Percentiles rank a stretch among this genome's conserved stretches.
Evolutionary conservation across 169 alveolate species (phyloP).

Genomic region (Plasmodium ovale): DNA sequence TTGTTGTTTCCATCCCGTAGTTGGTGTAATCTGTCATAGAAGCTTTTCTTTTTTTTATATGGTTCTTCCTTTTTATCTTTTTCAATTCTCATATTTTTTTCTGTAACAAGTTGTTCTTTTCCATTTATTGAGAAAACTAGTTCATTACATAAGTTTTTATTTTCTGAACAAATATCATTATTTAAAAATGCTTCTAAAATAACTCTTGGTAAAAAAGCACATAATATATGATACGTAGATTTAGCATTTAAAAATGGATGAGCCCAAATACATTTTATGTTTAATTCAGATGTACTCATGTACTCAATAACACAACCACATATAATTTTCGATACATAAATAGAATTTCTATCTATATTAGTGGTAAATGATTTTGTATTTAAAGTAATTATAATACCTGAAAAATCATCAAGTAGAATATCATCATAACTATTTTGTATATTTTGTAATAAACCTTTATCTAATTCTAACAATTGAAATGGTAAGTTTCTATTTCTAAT

Average conservation of each 20-base stretch:
- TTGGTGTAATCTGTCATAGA: constrained; percentile 38
- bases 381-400: constrained; percentile 85
- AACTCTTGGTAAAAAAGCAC: constrained; percentile 84
- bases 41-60: constrained; percentile 29
- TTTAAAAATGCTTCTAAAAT: constrained; percentile 83
- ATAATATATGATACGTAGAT: constrained; percentile 82
- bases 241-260: constrained; percentile 85
- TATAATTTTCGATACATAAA: constrained; percentile 78
- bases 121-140: not conserved
- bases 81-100: not conserved
- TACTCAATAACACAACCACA: constrained; percentile 87
- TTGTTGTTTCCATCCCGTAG: not conserved
- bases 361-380: constrained; percentile 78
- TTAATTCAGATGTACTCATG: constrained; percentile 81
- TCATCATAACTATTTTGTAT: constrained; percentile 82
- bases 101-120: not conserved
- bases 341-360: constrained; percentile 37
- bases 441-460: constrained; percentile 79
- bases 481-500: constrained; percentile 84
- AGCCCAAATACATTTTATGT: constrained; percentile 84
- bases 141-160: constrained; percentile 61
- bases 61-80: not conserved
- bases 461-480: constrained; percentile 83
- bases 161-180: constrained; percentile 51
- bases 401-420: constrained; percentile 81